Percentiles rank a stretch among this genome's conserved stretches.
Conservation (phyloP, 345 rosid species). For the Corchorus olitorius region DNA sequence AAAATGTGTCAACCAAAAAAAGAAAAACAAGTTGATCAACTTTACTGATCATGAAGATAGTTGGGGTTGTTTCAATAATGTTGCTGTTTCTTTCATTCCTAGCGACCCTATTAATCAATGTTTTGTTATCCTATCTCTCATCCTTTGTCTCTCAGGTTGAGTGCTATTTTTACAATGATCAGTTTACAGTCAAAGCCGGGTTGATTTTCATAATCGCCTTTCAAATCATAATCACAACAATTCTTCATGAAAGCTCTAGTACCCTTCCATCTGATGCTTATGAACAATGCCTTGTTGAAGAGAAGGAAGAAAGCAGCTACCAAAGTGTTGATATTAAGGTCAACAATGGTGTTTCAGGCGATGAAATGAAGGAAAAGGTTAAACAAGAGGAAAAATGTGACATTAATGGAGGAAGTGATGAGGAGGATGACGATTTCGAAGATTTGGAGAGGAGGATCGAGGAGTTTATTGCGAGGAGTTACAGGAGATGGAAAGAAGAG, state of each 20-base stretch:
- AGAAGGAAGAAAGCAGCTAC: neutral
- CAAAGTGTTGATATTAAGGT: neutral
- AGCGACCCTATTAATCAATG: neutral
- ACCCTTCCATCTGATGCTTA: neutral
- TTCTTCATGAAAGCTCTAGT: neutral
- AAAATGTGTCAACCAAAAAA: too few species aligned
- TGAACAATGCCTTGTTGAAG: neutral
- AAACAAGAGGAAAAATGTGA: neutral
- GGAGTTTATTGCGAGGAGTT: slow-evolving; percentile 48
- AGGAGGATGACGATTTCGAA: slow-evolving; percentile 20
- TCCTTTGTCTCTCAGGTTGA: neutral
- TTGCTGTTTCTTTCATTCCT: neutral
- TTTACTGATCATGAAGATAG: neutral
- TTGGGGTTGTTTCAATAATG: neutral
- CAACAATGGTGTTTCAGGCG: neutral
- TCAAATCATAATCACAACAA: neutral
- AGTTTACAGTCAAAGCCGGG: neutral
- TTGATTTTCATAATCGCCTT: neutral
- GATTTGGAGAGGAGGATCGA: slow-evolving; percentile 36
- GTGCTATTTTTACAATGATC: neutral
- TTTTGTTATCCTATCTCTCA: neutral
- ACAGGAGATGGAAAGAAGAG: slow-evolving; percentile 48
- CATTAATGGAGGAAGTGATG: slow-evolving; percentile 13
- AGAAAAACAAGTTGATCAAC: neutral
- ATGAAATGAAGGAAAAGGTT: neutral